Evolutionary conservation across 2,329 filamentous ascomycete genomes (phyloP).

Genomic region (Lecanicillium sp.): DNA sequence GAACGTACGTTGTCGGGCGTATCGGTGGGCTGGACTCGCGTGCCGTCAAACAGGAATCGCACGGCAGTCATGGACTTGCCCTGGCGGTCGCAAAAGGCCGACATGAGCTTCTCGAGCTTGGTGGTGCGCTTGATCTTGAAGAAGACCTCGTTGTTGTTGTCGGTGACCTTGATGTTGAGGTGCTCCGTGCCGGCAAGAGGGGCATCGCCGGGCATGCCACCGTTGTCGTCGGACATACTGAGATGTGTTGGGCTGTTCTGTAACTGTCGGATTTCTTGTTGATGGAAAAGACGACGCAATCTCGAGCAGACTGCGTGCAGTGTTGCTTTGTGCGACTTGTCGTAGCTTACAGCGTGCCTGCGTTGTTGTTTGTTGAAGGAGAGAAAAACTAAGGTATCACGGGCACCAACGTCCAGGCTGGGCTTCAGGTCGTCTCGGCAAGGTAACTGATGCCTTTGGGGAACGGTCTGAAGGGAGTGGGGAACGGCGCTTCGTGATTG

Average conservation of each 20-base stretch:
- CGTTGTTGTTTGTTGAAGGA: too few relatives aligned
- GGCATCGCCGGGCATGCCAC: slow-evolving; percentile 38
- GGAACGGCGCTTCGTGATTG: too few relatives aligned
- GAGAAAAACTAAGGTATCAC: too few relatives aligned
- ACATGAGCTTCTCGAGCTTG: slow-evolving; percentile 95
- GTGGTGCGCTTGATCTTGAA: slow-evolving; percentile 99
- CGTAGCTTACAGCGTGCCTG: too few relatives aligned
- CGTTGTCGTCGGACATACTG: slow-evolving; percentile 48
- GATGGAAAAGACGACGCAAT: too few relatives aligned
- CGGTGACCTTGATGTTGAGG: slow-evolving; percentile 97
- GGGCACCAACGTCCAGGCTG: too few relatives aligned
- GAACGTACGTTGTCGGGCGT: slow-evolving; percentile 82
- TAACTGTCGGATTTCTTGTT: too few relatives aligned
- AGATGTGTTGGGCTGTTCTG: neutral
- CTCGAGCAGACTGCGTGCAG: too few relatives aligned
- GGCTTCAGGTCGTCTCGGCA: too few relatives aligned
- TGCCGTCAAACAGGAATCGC: slow-evolving; percentile 94
- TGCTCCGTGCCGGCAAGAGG: slow-evolving; percentile 61
- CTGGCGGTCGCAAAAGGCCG: slow-evolving; percentile 93
- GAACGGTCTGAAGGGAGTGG: too few relatives aligned
- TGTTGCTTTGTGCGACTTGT: too few relatives aligned
- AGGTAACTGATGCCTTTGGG: too few relatives aligned
- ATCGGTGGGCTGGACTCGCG: slow-evolving; percentile 80
- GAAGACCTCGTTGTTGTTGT: slow-evolving; percentile 99
- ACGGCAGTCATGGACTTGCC: slow-evolving; percentile 81